Evolutionary conservation across 768 basidiomycete genomes (phyloP).

Genomic region (Xerocomellus chrysenteron): DNA sequence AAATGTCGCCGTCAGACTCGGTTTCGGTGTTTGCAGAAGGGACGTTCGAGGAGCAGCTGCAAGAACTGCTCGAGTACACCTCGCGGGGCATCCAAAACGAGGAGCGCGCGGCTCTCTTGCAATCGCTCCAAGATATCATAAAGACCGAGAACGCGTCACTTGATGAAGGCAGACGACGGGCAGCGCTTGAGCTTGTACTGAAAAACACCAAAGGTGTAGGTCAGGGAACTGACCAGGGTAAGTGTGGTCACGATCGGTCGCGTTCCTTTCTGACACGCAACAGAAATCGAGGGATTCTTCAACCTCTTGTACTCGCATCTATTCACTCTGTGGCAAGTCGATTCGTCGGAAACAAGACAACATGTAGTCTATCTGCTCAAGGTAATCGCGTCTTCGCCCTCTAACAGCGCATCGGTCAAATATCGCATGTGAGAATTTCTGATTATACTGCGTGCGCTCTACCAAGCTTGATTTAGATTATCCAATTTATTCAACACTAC

Average conservation of each 20-base stretch:
- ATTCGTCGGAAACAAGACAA: constrained; percentile 54
- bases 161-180: constrained; percentile 50
- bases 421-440: constrained; percentile 62
- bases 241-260: constrained; percentile 16
- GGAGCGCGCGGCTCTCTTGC: constrained; percentile 58
- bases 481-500: constrained; percentile 81
- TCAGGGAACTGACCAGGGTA: constrained; percentile 77
- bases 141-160: constrained; percentile 53
- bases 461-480: constrained; percentile 44
- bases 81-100: constrained; percentile 66
- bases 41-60: constrained; percentile 83
- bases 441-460: neutral
- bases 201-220: constrained; percentile 66
- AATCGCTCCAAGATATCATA: constrained; percentile 64
- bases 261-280: constrained; percentile 4
- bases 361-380: constrained; percentile 50
- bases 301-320: constrained; percentile 78
- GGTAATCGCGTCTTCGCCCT: constrained; percentile 53
- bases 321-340: constrained; percentile 54
- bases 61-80: constrained; percentile 76
- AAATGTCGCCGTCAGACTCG: constrained; percentile 72
- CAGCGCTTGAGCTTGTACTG: constrained; percentile 59
- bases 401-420: constrained; percentile 57
- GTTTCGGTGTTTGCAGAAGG: constrained; percentile 86
- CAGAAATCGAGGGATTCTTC: constrained; percentile 88